Evolutionary conservation across 148 eudicot genomes (phyloP), one percentile per base, ranked within the genome.

Genomic region (Silene conica): DNA sequence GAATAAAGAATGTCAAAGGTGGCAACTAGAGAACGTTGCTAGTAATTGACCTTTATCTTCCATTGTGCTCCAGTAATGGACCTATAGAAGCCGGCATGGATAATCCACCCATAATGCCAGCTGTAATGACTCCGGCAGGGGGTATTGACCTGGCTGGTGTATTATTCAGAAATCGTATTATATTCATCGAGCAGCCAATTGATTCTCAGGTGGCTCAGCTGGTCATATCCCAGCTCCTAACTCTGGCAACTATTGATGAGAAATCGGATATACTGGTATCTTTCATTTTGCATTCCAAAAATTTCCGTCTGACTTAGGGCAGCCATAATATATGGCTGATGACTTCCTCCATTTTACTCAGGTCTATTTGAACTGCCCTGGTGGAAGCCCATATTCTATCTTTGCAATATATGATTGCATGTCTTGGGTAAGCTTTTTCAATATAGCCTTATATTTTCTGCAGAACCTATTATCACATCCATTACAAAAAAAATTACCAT

Each of bases 331-430:
- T 67, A 48, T 28, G 28, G 22, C 11, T 73, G 38, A 56, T 57
- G 74, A 61, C 23, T 61, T 23, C 38, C 3, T 77, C 9, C 25
- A 54, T 28, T 52, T 66, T 78, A 57, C 43, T 63, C 83, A 91
- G 98, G 74, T 93, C 43, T 93, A 91, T 81, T 72, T 93, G 63
- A 93, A 93, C 81, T 88, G 92, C 82, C 90, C 91, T 63, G 98
- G 97, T 78, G 98, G 97, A 86, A 91, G 95, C 81, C 84, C 89
- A 26, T 93, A 89, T 80, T 93, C 98, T 20, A 88, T 93, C 72
- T 64, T 93, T 76, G 97, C 97, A 71, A 88, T 93, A 55, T 93
- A 89, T 74, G 98, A 93, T 77, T 91, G 97, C 89, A 91, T 93
- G 98, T 91, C 98, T 63, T 93, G 98, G 98, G 98, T 93, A 89